Base-by-base conservation (phyloP, 331 rosid genomes). In the Quercus lobata region DNA sequence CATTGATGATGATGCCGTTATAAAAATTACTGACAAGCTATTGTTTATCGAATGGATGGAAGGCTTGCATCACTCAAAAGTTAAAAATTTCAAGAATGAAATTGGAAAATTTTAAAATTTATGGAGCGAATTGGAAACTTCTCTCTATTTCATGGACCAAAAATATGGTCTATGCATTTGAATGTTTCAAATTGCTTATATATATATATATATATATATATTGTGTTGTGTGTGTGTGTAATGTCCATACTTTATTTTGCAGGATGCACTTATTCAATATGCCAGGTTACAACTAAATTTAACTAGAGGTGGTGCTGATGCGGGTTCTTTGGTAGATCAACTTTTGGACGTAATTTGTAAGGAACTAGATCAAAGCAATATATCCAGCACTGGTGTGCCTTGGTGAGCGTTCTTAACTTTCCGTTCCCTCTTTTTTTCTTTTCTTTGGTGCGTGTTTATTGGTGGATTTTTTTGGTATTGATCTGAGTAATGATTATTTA, bases 341-440 rank as follows among this genome's bases (percentile, higher is more conserved):
- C 93, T 95, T 84, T 76, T 95, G 29, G 99, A 95, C 24, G 87
- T 95, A 84, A 79, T 93, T 71, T 92, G 86, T 74, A 95, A 91
- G 97, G 97, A 95, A 83, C 93, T 95, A 69, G 97, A 95, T 90
- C 97, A 90, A 79, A 88, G 92, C 82, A 81, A 83, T 85, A 62
- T 83, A 83, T 85, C 88, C 66, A 77, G 84, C 76, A 78, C 83
- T 83, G 83, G 86, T 58, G 73, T 88, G 62, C 90, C 90, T 71
- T 71, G 96, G 98, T 92, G 74, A 75, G 90, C 68, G 32, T 77
- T 90, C 72, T 70, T 78, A 21, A 46, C 27, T 68, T 44, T 81
- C 46, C 2, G 29, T 56, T 61, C 46, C 52, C 19, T 17, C 57
- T 61, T 62, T 78, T 75, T 4, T 24, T 77, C 35, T 11, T 63